Percentiles rank a stretch among this genome's conserved stretches.
Evolutionary conservation across 768 basidiomycete species (phyloP).

Genomic region (Psilocybe tampanensis): DNA sequence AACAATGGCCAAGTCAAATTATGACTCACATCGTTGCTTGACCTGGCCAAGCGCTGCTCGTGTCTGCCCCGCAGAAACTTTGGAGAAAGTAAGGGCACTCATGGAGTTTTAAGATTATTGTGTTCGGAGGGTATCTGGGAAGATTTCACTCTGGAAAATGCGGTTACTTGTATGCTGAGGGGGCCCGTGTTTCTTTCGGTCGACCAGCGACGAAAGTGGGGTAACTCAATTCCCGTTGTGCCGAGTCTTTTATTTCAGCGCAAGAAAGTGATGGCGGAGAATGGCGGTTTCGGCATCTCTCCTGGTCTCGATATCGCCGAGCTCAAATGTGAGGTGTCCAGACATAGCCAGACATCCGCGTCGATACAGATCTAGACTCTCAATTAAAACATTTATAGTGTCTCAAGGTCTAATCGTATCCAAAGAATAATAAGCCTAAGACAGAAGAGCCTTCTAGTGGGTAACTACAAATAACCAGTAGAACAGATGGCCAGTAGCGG

Average conservation of each 20-base stretch:
- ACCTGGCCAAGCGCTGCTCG: constrained; percentile 22
- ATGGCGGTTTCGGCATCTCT: not conserved
- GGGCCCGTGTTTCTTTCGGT: constrained; percentile 7
- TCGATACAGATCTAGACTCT: too few species aligned
- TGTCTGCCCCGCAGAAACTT: constrained; percentile 25
- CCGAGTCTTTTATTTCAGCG: constrained; percentile 11
- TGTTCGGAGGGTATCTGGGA: not conserved
- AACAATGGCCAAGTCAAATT: not conserved
- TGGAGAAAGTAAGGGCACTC: constrained; percentile 25
- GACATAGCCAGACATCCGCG: too few species aligned
- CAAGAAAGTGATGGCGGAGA: not conserved
- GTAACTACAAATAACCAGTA: too few species aligned
- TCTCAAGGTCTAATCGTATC: too few species aligned
- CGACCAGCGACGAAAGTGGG: constrained; percentile 22
- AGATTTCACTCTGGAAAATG: not conserved
- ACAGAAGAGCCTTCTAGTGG: too few species aligned
- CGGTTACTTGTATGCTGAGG: not conserved
- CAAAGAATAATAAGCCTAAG: too few species aligned
- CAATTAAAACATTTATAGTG: too few species aligned
- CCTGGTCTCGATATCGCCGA: not conserved
- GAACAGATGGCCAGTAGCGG: too few species aligned
- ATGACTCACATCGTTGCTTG: constrained; percentile 29
- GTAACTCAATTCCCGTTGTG: constrained; percentile 1
- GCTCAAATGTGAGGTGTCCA: not conserved
- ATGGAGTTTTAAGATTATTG: constrained; percentile 11